A percentile compares a stretch with the other conserved stretches of the same genome.
Conservation (phyloP, 2,329 filamentous ascomycete genomes). For the Neospermospora avenae region DNA sequence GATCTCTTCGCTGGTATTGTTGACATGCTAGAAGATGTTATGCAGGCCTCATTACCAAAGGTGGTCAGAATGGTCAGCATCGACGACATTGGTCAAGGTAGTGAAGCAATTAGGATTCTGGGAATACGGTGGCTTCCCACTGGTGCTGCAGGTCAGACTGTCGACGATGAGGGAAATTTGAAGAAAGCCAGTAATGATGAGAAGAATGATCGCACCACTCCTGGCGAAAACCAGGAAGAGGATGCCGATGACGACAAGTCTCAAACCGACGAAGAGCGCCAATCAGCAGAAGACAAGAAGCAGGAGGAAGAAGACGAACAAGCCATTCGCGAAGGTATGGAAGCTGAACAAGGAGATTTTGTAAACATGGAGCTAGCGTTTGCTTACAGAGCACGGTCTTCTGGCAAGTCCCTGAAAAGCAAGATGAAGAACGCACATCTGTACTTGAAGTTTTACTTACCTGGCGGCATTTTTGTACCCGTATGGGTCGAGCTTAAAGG, state of each 20-base stretch:
- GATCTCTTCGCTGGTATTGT: conserved; percentile 67
- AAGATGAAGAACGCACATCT: conserved; percentile 72
- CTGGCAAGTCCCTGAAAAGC: conserved; percentile 54
- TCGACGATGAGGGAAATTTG: conserved; percentile 57
- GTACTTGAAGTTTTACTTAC: conserved; percentile 67
- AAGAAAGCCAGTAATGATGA: conserved; percentile 38
- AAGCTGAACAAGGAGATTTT: conserved; percentile 74
- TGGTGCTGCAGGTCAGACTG: conserved; percentile 62
- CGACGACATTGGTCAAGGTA: conserved; percentile 73
- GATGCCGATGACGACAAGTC: conserved; percentile 35
- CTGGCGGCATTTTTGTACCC: conserved; percentile 51
- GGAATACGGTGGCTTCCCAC: conserved; percentile 71
- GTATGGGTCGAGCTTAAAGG: conserved; percentile 75
- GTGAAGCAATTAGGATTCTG: conserved; percentile 65
- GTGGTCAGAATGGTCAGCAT: conserved; percentile 71
- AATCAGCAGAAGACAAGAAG: conserved; percentile 16
- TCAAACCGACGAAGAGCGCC: conserved; percentile 34
- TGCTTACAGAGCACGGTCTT: conserved; percentile 64
- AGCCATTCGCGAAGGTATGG: conserved; percentile 54
- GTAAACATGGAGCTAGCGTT: conserved; percentile 74
- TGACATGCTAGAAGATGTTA: conserved; percentile 73
- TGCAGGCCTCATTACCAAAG: conserved; percentile 71
- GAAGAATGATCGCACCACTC: conserved; percentile 49
- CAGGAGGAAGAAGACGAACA: conserved; percentile 39
- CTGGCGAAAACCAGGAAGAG: conserved; percentile 34